Evolutionary conservation across 345 rosid species (phyloP), one percentile per base, ranked within the genome.

Genomic region (Corymbia maculata): DNA sequence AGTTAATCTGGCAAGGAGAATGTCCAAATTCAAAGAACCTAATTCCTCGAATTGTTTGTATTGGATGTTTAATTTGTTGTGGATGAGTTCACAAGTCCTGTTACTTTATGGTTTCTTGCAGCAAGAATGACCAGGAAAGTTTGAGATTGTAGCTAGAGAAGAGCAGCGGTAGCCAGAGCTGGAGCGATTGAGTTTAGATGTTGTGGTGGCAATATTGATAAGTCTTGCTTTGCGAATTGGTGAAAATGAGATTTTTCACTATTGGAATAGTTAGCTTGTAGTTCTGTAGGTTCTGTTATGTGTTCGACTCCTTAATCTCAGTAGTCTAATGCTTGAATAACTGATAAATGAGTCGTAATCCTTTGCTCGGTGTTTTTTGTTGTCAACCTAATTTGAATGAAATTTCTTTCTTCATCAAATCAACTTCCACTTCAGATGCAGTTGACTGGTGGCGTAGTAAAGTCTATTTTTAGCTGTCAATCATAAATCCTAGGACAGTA

Each of bases 81-180:
- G 49, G 86, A 42, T 42, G 84, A 85, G 52, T 51, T 52, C 32
- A 17, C 36, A 3, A 49, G 11, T 7, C 59, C 87, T 12, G 21
- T 44, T 82, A 88, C 87, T 90, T 86, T 85, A 17, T 36, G 42
- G 32, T 51, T 92, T 88, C 88, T 79, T 86, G 92, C 97, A 98
- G 99, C 99, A 96, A 94, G 97, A 95, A 87, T 92, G 90, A 88
- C 94, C 98, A 55, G 99, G 99, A 32, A 98, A 95, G 93, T 98
- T 94, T 97, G 97, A 92, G 98, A 98, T 97, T 89, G 99, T 97
- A 42, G 98, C 99, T 8, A 94, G 95, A 89, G 93, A 93, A 64
- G 90, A 93, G 88, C 89, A 88, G 85, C 64, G 24, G 26, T 42
- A 75, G 84, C 26, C 8, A 14, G 84, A 75, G 24, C 53, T 15